Evolutionary conservation across 768 basidiomycete species (phyloP).

Genomic region (Rhodosporidiobolus sp.): DNA sequence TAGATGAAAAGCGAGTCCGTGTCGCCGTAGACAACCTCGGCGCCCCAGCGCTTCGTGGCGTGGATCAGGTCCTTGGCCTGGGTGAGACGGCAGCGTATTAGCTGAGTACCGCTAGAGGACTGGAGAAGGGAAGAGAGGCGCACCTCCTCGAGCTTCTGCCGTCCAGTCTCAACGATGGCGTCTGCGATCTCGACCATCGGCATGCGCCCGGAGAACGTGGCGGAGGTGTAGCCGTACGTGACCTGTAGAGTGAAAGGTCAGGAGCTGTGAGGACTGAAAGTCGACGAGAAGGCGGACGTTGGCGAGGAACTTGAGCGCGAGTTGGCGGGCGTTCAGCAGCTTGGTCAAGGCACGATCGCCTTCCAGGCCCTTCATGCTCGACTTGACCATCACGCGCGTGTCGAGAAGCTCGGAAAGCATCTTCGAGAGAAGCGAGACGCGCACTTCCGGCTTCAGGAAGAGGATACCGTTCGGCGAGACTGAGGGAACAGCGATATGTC

Average conservation of each 20-base stretch:
- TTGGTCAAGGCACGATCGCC: conserved; percentile 70
- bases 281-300: conserved; percentile 58
- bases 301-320: conserved; percentile 86
- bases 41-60: conserved; percentile 76
- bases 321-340: conserved; percentile 83
- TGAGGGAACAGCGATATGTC: conserved; percentile 49
- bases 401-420: conserved; percentile 92
- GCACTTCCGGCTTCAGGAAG: conserved; percentile 79
- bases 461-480: conserved; percentile 95
- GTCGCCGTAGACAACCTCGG: conserved; percentile 91
- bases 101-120: not conserved
- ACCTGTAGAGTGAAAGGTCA: conserved; percentile 5
- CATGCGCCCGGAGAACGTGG: conserved; percentile 94
- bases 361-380: conserved; percentile 80
- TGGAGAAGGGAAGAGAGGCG: conserved; percentile 12
- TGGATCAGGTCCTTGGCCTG: conserved; percentile 83
- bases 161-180: conserved; percentile 91
- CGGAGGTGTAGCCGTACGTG: conserved; percentile 93
- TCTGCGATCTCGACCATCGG: conserved; percentile 97
- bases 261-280: no score
- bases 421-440: conserved; percentile 78
- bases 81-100: not conserved
- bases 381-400: conserved; percentile 96
- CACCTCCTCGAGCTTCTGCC: conserved; percentile 92
- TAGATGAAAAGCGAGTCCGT: conserved; percentile 95